Evolutionary conservation across 208 protist species (phyloP), one percentile per base, ranked within the genome.

Genomic region (Leishmania lainsoni): DNA sequence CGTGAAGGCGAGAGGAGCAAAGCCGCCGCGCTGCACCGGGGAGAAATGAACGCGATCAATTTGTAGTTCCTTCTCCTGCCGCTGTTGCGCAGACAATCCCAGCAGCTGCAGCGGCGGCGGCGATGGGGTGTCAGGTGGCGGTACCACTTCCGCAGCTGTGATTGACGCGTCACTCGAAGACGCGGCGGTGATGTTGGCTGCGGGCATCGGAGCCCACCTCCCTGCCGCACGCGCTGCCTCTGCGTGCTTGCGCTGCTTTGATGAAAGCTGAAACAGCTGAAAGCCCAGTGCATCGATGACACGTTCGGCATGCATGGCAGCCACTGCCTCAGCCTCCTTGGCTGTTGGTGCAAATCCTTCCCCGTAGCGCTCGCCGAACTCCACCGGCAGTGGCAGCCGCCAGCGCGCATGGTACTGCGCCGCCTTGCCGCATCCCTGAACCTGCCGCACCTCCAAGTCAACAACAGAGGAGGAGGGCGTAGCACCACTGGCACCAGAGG

Each of bases 271-370:
- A 79, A 94, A 98, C n/a, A 98, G 83, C 6, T 89, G 90, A 35
- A 96, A 81, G 32, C 95, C 95, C 4, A 96, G 80, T 0, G 93
- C 89, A 78, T 96, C 93, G 79, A 98, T 87, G 59, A 97, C 83
- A 32, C 92, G 95, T 87, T 94, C 92, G 35, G 95, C 95, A 74
- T 98, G 95, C 93, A 97, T 97, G 59, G 84, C 85, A 17, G 93
- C 93, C 6, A 95, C 91, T 20, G 81, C 75, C 87, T 97, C 93
- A 10, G 94, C 92, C 66, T 95, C 92, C 78, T 92, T 94, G 39
- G 66, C 83, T 0, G 87, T 95, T 0, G 85, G 78, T 8, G 92
- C 94, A 61, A 93, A 90, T n/a, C 94, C 94, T 66, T 96, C 93
- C 16, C 85, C 94, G 78, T 86, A 93, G 51, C 92, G 90, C 77